These are phyloP conservation scores for Leccinum solheimii DNA, from an alignment of 1,284 basidiomycete species.

Conservation along the genomic window DNA sequence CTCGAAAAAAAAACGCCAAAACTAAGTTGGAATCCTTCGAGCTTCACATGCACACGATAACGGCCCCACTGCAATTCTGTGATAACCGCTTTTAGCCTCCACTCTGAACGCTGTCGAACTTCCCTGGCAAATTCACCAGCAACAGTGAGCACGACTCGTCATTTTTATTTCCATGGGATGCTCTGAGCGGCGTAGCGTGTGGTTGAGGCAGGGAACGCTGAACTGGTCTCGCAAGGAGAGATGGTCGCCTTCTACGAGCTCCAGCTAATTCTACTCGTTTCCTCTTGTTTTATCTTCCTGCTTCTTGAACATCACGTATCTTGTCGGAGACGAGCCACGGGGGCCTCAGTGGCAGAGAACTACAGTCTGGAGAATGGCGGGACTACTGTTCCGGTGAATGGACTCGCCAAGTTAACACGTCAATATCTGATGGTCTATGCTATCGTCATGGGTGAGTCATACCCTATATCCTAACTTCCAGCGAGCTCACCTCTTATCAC, in stretches of 20 bases:
- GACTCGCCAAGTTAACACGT: slow-evolving; percentile 44
- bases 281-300: slow-evolving; percentile 47
- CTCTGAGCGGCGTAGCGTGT: slow-evolving; percentile 1
- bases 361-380: slow-evolving; percentile 38
- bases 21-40: neutral
- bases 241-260: slow-evolving; percentile 51
- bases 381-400: slow-evolving; percentile 20
- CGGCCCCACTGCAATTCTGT: neutral
- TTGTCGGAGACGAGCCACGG: slow-evolving; percentile 28
- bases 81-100: neutral
- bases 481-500: slow-evolving; percentile 4
- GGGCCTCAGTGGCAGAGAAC: slow-evolving; percentile 21
- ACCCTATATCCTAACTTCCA: neutral
- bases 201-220: neutral
- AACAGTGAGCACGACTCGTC: slow-evolving; percentile 10
- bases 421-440: slow-evolving; percentile 69
- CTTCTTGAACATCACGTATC: slow-evolving; percentile 48
- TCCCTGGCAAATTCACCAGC: neutral
- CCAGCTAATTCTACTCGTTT: slow-evolving; percentile 48
- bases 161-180: neutral
- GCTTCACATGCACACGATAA: neutral
- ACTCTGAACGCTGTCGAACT: neutral
- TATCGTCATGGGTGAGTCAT: slow-evolving; percentile 64
- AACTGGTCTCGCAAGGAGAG: neutral
- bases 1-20: too few relatives aligned